Evolutionary conservation across 106 monocot genomes (phyloP), one percentile per base, ranked within the genome.

Genomic region (Dendrobium huoshanense): DNA sequence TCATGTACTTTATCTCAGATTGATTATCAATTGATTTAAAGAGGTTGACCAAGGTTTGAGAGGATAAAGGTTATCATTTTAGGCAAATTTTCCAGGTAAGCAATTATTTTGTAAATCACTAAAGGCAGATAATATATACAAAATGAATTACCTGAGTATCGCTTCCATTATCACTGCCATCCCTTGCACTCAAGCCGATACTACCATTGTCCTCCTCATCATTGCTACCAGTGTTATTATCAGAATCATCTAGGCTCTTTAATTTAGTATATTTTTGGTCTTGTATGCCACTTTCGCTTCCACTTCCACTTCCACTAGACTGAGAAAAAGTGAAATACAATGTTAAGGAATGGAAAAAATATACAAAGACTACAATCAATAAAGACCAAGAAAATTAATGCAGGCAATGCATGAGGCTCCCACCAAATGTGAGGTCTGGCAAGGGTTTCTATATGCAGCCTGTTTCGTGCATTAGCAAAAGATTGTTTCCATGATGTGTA

Each of bases 231-330:
- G 79, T 87, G 55, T 92, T 83, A 79, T 92, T 75, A 48, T 91
- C 92, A 82, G 88, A 92, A 37, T 89, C 91, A 78, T 83, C 89
- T 70, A 49, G 77, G 73, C 83, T 86, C 18, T 85, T 87, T 61
- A 87, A 86, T 78, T 91, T 91, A 24, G 85, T 33, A 72, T 86
- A 90, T 42, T 89, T 94, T 79, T 92, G 85, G 56, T 83, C 88
- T 78, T 88, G 92, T 74, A 89, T 87, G 72, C 92, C 91, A 87
- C 98, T 97, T 89, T 97, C 97, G 73, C 97, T 92, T 73, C 88
- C 94, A 84, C 97, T 98, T 54, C 92, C 87, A 82, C 97, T 97
- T 49, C 92, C 88, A 77, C 98, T 95, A 72, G 98, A 98, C 98
- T 98, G 85, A 76, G 67, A 83, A 19, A 74, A 70, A 41, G 74